Evolutionary conservation across 208 protist species (phyloP), one percentile per base, ranked within the genome.

Genomic region (Trypanosomatidae sp.): DNA sequence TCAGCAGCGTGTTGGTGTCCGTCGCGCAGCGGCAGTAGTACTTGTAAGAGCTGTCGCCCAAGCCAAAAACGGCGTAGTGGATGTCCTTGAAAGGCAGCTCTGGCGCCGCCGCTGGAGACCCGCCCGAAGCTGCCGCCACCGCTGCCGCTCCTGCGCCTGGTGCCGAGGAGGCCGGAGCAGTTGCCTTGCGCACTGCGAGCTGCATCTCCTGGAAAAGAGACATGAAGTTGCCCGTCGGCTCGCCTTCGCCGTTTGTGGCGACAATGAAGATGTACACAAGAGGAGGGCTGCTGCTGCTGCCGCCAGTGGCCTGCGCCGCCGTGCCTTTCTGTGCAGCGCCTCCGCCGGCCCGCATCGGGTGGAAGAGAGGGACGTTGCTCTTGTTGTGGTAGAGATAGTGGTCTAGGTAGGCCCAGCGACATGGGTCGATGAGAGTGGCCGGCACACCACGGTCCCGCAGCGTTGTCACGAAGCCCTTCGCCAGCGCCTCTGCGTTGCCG

Each of bases 11-110:
- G 73, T 91, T 85, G 6, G 87, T 76, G 59, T 80, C 69, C 19
- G 81, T 73, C 9, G 86, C 88, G 43, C 36, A 81, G 25, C 85
- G 80, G 72, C 97, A 95, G 78, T 95, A 99, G 78, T 98, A 93
- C 78, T 98, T 97, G 84, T 99, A 99, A 22, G 98, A 98, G 36
- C 79, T 97, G 72, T 99, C 97, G n/a, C 98, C 98, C 7, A 99
- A 78, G 0, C 87, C 95, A 76, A 99, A 98, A 0, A 98, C 89
- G 19, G 89, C 83, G 78, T 89, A 98, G 64, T 76, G 62, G 6
- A 98, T 58, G 36, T 81, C 64, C 6, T 46, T 41, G 58, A 97
- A 95, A n/a, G n/a, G n/a, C n/a, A n/a, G n/a, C n/a, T n/a, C n/a
- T 8, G 86, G 82, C 25, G 74, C 62, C 53, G 58, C 62, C 17